Base-by-base conservation (phyloP, 805 yeast genomes). In the Saccharomycopsis lassenensis region DNA sequence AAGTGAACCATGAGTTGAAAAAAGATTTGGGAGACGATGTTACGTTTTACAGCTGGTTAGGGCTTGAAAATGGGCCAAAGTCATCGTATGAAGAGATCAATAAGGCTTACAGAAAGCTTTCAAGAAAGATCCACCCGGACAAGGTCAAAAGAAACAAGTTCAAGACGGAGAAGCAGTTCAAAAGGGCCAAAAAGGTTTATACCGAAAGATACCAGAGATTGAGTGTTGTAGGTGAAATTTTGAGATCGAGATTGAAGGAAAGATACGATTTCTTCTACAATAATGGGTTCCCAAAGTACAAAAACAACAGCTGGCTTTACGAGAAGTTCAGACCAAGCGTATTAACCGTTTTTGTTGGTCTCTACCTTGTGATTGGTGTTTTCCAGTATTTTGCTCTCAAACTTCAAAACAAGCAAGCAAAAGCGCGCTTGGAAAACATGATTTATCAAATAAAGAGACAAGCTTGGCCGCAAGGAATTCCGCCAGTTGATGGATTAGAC, bases 251-350 rank as follows among this genome's bases (percentile, higher is more conserved):
- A 17, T 65, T 65, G 40, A 71, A 77, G 44, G 74, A 77, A 33
- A 66, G 85, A 5, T 91, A 91, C 55, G 97, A 91, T 56, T 86
- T 74, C 55, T 91, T 83, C 57, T 62, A 82, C 36, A 63, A 71
- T 29, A 69, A 73, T 47, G 96, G 97, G 5, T 89, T 91, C 58
- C 97, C 98, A 5, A 65, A 67, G 43, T 84, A 81, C 70, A 74
- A 75, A 40, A 83, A 76, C 11, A 66, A 74, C 15, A 83, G 73
- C 36, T 72, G 80, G 62, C 63, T 64, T 44, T 72, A 79, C 54
- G 53, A 71, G 51, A 67, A 77, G 55, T 85, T 65, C 66, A 70
- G 78, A 50, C 95, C 86, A 16, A 78, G 79, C 26, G 52, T 69
- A 22, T 46, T 66, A 7, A 52, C 74, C 33, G 71, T 81, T 0